A percentile compares a stretch with the other conserved stretches of the same genome.
These are phyloP conservation scores for Phytophthora constricta DNA, from an alignment of 352 stramenopile species.

Conservation along the genomic window DNA sequence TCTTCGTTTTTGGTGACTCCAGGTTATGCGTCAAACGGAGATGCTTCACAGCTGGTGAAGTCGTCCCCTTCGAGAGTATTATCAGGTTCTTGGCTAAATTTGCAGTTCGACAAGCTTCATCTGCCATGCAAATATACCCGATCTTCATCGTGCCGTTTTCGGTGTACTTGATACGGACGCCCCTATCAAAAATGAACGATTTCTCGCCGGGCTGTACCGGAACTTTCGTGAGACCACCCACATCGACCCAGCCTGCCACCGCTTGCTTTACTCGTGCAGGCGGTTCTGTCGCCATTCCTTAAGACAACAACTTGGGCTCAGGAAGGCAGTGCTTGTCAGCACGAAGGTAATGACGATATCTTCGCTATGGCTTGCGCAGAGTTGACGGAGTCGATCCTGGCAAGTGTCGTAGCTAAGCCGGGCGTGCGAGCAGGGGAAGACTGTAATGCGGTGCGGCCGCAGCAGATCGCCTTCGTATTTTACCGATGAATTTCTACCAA, in stretches of 20 bases:
- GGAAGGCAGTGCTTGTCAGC: too few species aligned
- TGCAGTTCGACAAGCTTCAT: constrained; percentile 1
- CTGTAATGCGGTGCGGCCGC: not conserved
- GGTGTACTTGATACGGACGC: constrained; percentile 1
- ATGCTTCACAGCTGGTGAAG: not conserved
- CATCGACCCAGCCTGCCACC: not conserved
- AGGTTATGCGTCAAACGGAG: not conserved
- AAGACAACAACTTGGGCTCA: too few species aligned
- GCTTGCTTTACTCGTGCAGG: not conserved
- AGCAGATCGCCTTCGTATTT: not conserved
- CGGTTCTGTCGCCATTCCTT: not conserved
- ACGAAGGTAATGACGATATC: too few species aligned
- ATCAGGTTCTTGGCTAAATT: not conserved
- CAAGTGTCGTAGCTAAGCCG: too few species aligned
- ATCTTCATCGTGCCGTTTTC: not conserved
- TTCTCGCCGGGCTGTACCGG: not conserved
- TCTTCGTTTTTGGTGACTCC: not conserved
- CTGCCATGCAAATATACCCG: constrained; percentile 1
- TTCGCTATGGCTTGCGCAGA: too few species aligned
- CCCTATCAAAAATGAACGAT: constrained; percentile 4
- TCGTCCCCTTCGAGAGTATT: not conserved
- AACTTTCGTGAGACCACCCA: not conserved
- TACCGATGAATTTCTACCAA: not conserved
- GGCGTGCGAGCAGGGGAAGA: too few species aligned
- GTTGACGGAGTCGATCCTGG: not conserved